Evolutionary conservation across 1,284 basidiomycete species (phyloP).

Genomic region (Ceratobasidium sp.): DNA sequence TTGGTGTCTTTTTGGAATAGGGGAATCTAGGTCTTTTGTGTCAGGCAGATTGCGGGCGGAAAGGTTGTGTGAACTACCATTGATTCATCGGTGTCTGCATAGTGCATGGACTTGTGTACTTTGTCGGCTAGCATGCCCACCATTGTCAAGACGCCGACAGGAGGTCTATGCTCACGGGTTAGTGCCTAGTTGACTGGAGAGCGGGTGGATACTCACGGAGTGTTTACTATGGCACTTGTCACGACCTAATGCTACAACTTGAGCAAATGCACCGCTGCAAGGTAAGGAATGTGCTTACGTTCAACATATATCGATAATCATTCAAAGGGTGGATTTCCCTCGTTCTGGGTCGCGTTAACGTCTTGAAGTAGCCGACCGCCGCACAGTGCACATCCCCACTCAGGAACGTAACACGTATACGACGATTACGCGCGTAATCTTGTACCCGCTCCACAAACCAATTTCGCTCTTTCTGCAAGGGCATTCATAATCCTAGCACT

Average conservation of each 20-base stretch:
- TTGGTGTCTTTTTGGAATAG: constrained; percentile 84
- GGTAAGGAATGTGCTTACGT: constrained; percentile 57
- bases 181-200: constrained; percentile 52
- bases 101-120: constrained; percentile 85
- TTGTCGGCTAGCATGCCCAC: constrained; percentile 85
- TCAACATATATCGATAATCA: constrained; percentile 91
- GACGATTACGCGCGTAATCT: constrained; percentile 69
- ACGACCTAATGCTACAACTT: constrained; percentile 58
- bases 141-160: constrained; percentile 81
- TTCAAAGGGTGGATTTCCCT: constrained; percentile 62
- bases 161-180: constrained; percentile 71
- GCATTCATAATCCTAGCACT: neutral
- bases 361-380: constrained; percentile 86
- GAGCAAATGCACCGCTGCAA: neutral
- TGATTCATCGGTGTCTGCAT: constrained; percentile 81
- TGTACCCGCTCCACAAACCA: constrained; percentile 87
- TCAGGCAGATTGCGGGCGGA: neutral
- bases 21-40: constrained; percentile 67
- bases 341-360: constrained; percentile 67
- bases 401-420: constrained; percentile 83
- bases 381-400: constrained; percentile 93
- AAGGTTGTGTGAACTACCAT: constrained; percentile 67
- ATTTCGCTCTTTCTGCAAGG: constrained; percentile 84
- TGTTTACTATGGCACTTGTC: constrained; percentile 84
- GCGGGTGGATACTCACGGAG: constrained; percentile 66